Conservation (phyloP, 2,329 filamentous ascomycete species). For the Penicillium sp. region DNA sequence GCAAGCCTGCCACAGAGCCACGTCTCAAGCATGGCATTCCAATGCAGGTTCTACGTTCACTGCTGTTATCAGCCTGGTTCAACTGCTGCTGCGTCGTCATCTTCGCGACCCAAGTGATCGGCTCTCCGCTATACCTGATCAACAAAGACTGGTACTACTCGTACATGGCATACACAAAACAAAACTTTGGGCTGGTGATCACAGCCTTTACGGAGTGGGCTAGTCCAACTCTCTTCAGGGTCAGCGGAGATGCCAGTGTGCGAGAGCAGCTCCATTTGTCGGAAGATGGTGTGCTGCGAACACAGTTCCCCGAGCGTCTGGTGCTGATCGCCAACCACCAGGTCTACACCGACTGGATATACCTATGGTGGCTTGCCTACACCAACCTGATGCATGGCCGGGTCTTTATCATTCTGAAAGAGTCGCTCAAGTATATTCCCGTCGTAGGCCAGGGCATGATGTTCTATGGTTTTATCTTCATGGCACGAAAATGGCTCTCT, state of each 20-base stretch:
- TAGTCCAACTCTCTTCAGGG: conserved; percentile 59
- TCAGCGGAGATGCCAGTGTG: conserved; percentile 61
- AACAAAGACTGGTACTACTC: conserved; percentile 61
- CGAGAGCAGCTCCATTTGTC: conserved; percentile 57
- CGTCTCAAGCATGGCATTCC: conserved; percentile 46
- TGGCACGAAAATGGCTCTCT: conserved; percentile 60
- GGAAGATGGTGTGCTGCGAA: conserved; percentile 57
- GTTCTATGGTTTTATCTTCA: conserved; percentile 66
- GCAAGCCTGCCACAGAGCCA: conserved; percentile 28
- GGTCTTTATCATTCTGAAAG: conserved; percentile 66
- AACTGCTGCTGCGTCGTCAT: conserved; percentile 43
- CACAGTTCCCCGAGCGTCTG: conserved; percentile 59
- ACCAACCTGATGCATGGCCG: conserved; percentile 64
- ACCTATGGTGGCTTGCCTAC: conserved; percentile 66
- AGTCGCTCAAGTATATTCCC: conserved; percentile 62
- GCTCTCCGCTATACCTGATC: conserved; percentile 59
- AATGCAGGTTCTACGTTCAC: conserved; percentile 46
- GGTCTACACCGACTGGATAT: conserved; percentile 68
- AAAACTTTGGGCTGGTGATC: conserved; percentile 62
- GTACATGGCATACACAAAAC: conserved; percentile 65
- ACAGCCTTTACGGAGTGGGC: conserved; percentile 63
- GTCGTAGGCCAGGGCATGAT: conserved; percentile 62
- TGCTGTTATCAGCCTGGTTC: conserved; percentile 47
- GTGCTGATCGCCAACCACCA: conserved; percentile 65
- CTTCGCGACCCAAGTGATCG: conserved; percentile 58